phyloP scores from a whole-genome alignment of 805 yeast species.

The Naumovozyma castellii region DNA sequence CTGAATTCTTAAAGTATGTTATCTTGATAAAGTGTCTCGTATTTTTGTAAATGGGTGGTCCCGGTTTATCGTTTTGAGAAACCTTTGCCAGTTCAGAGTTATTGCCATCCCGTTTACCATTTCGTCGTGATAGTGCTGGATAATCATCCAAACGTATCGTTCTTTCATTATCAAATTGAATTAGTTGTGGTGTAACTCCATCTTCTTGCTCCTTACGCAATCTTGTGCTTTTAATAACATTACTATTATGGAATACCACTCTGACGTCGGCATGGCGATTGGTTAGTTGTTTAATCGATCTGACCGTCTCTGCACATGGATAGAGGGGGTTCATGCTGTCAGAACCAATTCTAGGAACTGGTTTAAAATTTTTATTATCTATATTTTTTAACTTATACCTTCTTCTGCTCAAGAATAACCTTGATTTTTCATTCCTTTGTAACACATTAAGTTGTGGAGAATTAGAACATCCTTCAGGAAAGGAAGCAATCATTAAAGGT shows the following conservation, averaged over 20 bases:
- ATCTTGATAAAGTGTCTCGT: neutral
- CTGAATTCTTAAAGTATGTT: neutral
- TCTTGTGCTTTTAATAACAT: conserved; percentile 17
- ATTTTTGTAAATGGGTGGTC: too few relatives aligned
- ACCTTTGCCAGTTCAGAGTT: too few relatives aligned
- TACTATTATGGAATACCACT: conserved; percentile 22
- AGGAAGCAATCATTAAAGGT: conserved; percentile 26
- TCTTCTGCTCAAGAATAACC: conserved; percentile 17
- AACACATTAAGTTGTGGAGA: conserved; percentile 21
- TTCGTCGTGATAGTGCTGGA: conserved; percentile 6
- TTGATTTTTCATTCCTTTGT: conserved; percentile 17
- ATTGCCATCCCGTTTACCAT: too few relatives aligned
- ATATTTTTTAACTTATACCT: conserved; percentile 19
- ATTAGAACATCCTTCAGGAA: conserved; percentile 20
- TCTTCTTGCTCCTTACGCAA: neutral
- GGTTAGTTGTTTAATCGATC: conserved; percentile 15
- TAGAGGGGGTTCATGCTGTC: conserved; percentile 1
- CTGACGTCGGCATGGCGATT: conserved; percentile 23
- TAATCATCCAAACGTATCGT: conserved; percentile 15
- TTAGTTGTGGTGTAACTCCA: conserved; percentile 4
- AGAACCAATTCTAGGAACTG: neutral
- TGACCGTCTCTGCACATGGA: conserved; percentile 18
- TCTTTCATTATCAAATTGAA: conserved; percentile 14
- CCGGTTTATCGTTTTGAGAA: too few relatives aligned
- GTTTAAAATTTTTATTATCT: conserved; percentile 6